phyloP scores from a whole-genome alignment of 805 yeast genomes.

The Sugiyamaella lignohabitans region DNA sequence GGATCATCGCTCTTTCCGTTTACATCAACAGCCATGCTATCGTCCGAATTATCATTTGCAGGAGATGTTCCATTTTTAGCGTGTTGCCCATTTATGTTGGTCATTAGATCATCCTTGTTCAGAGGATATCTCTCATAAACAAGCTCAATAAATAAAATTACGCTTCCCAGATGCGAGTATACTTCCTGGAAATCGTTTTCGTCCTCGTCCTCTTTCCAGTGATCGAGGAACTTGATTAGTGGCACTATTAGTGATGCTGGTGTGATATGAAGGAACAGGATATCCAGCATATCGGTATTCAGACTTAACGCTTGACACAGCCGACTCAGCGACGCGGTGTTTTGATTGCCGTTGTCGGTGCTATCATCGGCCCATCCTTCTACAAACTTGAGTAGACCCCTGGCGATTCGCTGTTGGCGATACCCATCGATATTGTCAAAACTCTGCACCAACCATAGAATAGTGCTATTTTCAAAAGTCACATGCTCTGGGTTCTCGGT shows the following conservation, averaged over 20 bases:
- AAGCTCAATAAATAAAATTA: constrained; percentile 42
- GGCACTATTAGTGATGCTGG: constrained; percentile 41
- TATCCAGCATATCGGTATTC: constrained; percentile 38
- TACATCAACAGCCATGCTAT: too few relatives aligned
- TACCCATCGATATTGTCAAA: constrained; percentile 43
- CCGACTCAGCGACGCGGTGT: constrained; percentile 42
- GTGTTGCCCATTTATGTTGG: not conserved
- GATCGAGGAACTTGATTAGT: constrained; percentile 49
- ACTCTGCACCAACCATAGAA: constrained; percentile 44
- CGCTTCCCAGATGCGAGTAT: constrained; percentile 62
- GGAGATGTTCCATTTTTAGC: not conserved
- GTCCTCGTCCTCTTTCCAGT: constrained; percentile 43
- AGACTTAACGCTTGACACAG: constrained; percentile 46
- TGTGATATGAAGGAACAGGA: constrained; percentile 39
- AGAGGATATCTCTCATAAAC: constrained; percentile 34
- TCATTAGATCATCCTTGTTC: not conserved
- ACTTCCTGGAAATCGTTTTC: constrained; percentile 58
- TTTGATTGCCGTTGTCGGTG: too few relatives aligned
- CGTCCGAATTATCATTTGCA: not conserved
- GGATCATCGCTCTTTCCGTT: too few relatives aligned
- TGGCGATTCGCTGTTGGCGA: constrained; percentile 42
- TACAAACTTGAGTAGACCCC: constrained; percentile 26
- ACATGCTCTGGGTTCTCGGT: constrained; percentile 43
- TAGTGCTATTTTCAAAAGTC: constrained; percentile 46
- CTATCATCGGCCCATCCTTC: constrained; percentile 22